phyloP scores from a whole-genome alignment of 2,329 filamentous ascomycete species.

The Trichoderma polysporum region DNA sequence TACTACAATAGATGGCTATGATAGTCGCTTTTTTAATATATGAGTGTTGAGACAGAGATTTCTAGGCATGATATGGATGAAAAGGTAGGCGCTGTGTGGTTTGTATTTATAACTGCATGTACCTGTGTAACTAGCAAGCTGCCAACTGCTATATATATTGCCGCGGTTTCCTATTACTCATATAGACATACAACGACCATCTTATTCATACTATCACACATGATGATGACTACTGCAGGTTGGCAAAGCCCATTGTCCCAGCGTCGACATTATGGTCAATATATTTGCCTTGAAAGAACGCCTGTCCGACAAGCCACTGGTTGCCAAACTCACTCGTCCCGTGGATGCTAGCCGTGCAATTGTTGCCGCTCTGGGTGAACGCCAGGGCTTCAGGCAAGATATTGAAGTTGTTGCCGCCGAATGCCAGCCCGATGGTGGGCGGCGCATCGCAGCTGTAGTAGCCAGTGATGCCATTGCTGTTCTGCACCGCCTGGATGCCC shows the following conservation, averaged over 20 bases:
- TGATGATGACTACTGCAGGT: conserved; percentile 9
- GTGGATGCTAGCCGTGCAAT: conserved; percentile 25
- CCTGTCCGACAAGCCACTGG: conserved; percentile 26
- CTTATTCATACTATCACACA: not conserved
- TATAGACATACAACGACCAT: not conserved
- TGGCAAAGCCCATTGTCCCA: conserved; percentile 23
- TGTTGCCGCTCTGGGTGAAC: conserved; percentile 22
- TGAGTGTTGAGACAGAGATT: no score
- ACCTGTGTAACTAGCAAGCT: not conserved
- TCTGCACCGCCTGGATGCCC: conserved; percentile 19
- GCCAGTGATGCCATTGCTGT: conserved; percentile 21
- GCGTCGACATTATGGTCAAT: conserved; percentile 25
- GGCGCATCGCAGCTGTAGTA: conserved; percentile 24
- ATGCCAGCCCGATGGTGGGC: conserved; percentile 23
- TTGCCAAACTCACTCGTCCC: conserved; percentile 21
- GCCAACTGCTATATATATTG: not conserved
- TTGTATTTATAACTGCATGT: not conserved
- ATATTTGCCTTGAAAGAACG: conserved; percentile 28
- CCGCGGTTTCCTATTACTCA: not conserved
- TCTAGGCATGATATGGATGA: no score
- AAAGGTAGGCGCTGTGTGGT: not conserved
- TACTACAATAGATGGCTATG: no score
- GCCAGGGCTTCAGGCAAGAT: conserved; percentile 23
- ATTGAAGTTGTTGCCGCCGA: conserved; percentile 24
- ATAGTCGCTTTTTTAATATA: no score